Evolutionary conservation across 495 filamentous ascomycete genomes (phyloP), one percentile per base, ranked within the genome.

Genomic region (Penicilliopsis zonata): DNA sequence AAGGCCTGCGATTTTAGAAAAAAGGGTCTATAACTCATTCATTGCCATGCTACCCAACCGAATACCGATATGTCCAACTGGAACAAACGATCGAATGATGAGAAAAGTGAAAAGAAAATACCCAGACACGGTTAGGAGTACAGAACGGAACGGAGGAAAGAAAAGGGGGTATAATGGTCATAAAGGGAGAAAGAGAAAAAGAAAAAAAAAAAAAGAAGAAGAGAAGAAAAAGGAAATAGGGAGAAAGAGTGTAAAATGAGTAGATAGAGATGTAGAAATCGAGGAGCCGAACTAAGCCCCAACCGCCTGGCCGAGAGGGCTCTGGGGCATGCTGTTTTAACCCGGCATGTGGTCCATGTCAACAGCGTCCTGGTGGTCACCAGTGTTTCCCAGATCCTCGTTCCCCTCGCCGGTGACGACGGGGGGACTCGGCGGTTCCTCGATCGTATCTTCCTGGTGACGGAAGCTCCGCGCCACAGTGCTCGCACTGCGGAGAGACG

Each of bases 401-500:
- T 19, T 33, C 9, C 25, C 18, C 16, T n/a, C 10, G 37, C 9
- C 5, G n/a, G 16, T 13, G 20, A 19, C 3, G 28, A 14, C 16
- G 31, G 27, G 18, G 36, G 35, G 4, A 27, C 21, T 9, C n/a
- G 37, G 31, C 4, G 21, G 15, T 6, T 18, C 31, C 15, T 27
- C 25, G n/a, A 27, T 13, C n/a, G 25, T 31, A 17, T 51, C 53
- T 18, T 57, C 59, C 8, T 38, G 31, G 18, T 33, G 47, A 14
- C 37, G 46, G 14, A 50, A 28, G 28, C 59, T 61, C 29, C 47
- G 31, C 1, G 63, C 58, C 3, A 49, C 49, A 1, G 55, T 65
- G 42, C 59, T 69, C 13, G 31, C 43, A 36, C 57, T 62, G 24
- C 52, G 44, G 8, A 55, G 23, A 10, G 63, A 67, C 3, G 46